Conservation (phyloP, 73 alveolate species). For the Tetrahymena malaccensis region DNA sequence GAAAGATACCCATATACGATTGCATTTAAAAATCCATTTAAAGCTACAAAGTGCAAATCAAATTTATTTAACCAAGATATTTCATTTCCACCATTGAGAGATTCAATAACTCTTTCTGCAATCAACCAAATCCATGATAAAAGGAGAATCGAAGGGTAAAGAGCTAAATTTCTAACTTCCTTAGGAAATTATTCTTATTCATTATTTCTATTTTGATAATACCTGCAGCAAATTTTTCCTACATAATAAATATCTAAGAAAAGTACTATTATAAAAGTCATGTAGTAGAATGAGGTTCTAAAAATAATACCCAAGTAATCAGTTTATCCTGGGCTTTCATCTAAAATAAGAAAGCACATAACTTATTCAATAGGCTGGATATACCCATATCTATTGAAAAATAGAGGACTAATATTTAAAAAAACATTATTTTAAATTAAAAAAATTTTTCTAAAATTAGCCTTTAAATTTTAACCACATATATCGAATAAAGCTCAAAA, state of each 20-base stretch:
- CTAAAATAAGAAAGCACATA: not conserved
- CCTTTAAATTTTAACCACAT: not conserved
- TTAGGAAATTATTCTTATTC: not conserved
- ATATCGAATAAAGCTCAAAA: not conserved
- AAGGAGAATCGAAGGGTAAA: not conserved
- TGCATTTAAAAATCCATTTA: not conserved
- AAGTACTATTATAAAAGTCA: not conserved
- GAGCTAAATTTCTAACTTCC: not conserved
- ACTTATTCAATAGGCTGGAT: not conserved
- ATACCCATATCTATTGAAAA: not conserved
- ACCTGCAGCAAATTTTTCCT: not conserved
- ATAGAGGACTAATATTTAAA: not conserved
- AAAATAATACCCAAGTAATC: not conserved
- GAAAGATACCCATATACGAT: not conserved
- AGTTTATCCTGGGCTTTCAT: not conserved
- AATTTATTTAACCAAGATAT: not conserved
- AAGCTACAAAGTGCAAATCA: not conserved
- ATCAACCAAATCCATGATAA: not conserved
- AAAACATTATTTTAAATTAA: not conserved
- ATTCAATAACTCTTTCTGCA: not conserved
- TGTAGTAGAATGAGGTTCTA: not conserved
- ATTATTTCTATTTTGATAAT: not conserved
- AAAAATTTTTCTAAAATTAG: no score
- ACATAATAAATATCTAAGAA: not conserved
- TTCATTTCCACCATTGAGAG: not conserved